Evolutionary conservation across 1,284 basidiomycete genomes (phyloP), one percentile per base, ranked within the genome.

Genomic region (Ceratobasidium sp.): DNA sequence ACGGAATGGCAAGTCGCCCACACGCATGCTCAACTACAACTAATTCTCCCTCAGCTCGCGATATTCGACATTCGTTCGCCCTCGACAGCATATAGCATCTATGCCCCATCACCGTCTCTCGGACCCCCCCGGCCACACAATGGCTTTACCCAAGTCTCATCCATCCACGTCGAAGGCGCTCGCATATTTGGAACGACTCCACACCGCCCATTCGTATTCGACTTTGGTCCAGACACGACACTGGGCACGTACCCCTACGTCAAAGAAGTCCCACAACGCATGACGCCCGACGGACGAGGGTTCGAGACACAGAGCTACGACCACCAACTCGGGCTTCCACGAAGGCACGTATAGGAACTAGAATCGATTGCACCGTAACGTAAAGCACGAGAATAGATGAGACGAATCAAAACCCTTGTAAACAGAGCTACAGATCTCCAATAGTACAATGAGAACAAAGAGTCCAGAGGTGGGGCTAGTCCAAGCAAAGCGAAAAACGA

Each of bases 101-200:
- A 60, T 47, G 40, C 57, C 15, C 57, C 57, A 32, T 60, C 43
- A 12, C 20, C 57, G 2, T 47, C 57, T 2, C 40, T 31, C 7
- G 35, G 57, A 20, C 57, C 57, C 6, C 42, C 57, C 40, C 57
- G 57, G 12, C 57, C 57, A 6, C 57, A 25, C 57, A 60, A 60
- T 29, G 57, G 57, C 13, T 49, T 60, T 27, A 45, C 57, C 20
- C 57, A 60, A 25, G 57, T 60, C 20, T 60, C 57, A 6, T 6
- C 57, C 2, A 76, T 92, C 60, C 76, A 86, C 34, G 77, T 91
- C 25, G 91, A 92, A 76, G 87, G 88, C 73, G 87, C 89, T 7
- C 84, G 91, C 31, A 77, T 91, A 45, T 92, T 88, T 73, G 91
- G 90, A 7, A 88, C 82, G 6, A 91, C 88, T 3, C 86, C 91